A percentile compares a stretch with the other conserved stretches of the same genome.
phyloP scores from a whole-genome alignment of 78 protist species.

The Dictyostelium capitatum region DNA sequence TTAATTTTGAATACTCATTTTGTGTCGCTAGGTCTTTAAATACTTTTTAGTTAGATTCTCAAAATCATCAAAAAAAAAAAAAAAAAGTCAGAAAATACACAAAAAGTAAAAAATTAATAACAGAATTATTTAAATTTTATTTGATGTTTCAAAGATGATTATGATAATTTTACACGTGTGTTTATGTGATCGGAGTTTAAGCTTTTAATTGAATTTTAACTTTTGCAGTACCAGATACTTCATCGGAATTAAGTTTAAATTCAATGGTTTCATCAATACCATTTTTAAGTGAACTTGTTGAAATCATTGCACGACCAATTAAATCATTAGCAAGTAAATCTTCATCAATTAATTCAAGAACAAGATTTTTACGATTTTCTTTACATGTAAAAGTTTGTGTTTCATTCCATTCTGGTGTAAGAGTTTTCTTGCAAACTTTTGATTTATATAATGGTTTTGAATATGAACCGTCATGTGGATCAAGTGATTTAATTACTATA shows the following conservation, averaged over 20 bases:
- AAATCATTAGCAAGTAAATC: conserved; percentile 34
- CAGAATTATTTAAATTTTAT: no score
- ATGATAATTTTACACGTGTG: no score
- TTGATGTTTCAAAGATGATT: no score
- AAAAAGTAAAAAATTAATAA: no score
- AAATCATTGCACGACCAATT: conserved; percentile 17
- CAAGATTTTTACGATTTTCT: background rate
- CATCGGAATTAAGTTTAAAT: background rate
- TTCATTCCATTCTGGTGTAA: background rate
- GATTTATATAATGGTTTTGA: background rate
- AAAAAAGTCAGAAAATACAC: no score
- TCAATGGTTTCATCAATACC: background rate
- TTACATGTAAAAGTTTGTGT: background rate
- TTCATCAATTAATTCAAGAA: conserved; percentile 24
- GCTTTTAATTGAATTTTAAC: background rate
- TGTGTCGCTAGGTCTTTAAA: no score
- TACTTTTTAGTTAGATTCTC: no score
- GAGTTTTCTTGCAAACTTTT: background rate
- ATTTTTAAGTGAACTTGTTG: background rate
- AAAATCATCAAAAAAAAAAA: no score
- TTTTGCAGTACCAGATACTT: conserved; percentile 4
- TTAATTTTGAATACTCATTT: no score
- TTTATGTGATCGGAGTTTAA: no score
- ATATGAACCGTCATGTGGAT: background rate
- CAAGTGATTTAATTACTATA: background rate